Evolutionary conservation across 2,329 filamentous ascomycete genomes (phyloP).

Genomic region (Didymella sp.): DNA sequence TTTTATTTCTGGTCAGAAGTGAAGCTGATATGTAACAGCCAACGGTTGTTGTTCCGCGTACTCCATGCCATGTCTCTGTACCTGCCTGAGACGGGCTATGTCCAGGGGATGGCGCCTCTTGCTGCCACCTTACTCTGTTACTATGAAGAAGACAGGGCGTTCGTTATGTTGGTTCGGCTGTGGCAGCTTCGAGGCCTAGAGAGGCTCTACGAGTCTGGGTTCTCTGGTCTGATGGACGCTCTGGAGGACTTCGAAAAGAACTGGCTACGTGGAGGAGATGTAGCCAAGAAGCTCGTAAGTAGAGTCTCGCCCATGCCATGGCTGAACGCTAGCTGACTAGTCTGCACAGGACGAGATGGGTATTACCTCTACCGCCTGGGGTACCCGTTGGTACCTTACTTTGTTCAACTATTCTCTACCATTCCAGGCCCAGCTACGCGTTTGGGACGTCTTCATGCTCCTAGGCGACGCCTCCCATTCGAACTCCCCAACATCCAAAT

Average conservation of each 20-base stretch:
- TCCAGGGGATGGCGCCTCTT: slow-evolving; percentile 95
- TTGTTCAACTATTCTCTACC: slow-evolving; percentile 97
- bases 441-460: slow-evolving; percentile 98
- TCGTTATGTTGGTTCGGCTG: slow-evolving; percentile 94
- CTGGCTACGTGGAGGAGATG: slow-evolving; percentile 80
- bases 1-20: neutral
- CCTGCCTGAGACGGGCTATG: slow-evolving; percentile 89
- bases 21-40: slow-evolving; percentile 50
- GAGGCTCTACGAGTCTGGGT: slow-evolving; percentile 81
- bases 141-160: slow-evolving; percentile 92
- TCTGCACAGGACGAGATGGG: slow-evolving; percentile 69
- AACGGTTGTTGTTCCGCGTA: slow-evolving; percentile 89
- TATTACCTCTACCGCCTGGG: slow-evolving; percentile 90
- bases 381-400: slow-evolving; percentile 95
- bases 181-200: slow-evolving; percentile 90
- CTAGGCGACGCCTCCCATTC: slow-evolving; percentile 74
- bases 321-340: slow-evolving; percentile 27
- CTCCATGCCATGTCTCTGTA: slow-evolving; percentile 91
- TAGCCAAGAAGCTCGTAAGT: slow-evolving; percentile 80
- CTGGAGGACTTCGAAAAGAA: slow-evolving; percentile 82
- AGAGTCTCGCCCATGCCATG: slow-evolving; percentile 3
- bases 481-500: slow-evolving; percentile 42
- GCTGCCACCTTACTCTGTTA: slow-evolving; percentile 94
- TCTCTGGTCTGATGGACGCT: slow-evolving; percentile 84
- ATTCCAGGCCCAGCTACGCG: slow-evolving; percentile 88